Base-by-base conservation (phyloP, 2,329 filamentous ascomycete genomes). In the Botrytis fragariae region DNA sequence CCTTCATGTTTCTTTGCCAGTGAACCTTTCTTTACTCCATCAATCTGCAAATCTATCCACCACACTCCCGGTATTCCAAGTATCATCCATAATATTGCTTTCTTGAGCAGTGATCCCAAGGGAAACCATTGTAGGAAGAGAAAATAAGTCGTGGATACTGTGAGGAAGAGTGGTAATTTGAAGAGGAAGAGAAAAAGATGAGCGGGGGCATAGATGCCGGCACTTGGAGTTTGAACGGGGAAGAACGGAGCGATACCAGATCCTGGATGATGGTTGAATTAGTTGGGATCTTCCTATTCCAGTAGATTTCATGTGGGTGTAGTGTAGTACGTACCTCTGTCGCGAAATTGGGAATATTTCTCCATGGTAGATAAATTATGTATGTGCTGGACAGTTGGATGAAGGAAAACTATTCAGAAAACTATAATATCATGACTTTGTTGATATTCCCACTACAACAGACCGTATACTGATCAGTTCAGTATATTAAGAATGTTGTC, bases 31-130 rank as follows among this genome's bases (percentile, higher is more conserved):
- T 93, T 95, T 71, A 99, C 96, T 74, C 95, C 95, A 82, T 99
- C 96, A 77, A 99, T 93, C 82, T 98, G 95, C n/a, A 99, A 86
- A 83, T 99, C 96, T 73, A 98, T 91, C 95, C 95, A 98, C 94
- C 95, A 98, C 73, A 99, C 93, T 42, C 96, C 95, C 0, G 95
- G 94, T 74, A 97, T 92, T 54, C 90, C 92, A 78, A 99, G 88
- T 77, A 98, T 88, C 74, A 90, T 88, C 95, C 96, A 98, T 71
- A 98, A 84, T 67, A 94, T 89, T 20, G 93, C 89, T 84, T 98
- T 98, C 80, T 94, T 94, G 61, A 90, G 84, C 48, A 90, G 80
- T 14, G 87, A 87, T 1, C 89, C 90, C 16, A 92, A 86, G 0
- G 94, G 94, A 22, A 97, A 88, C 87, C 91, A 93, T 84, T 95